Conservation (phyloP, 129 eudicot genomes). For the Lactuca saligna region DNA sequence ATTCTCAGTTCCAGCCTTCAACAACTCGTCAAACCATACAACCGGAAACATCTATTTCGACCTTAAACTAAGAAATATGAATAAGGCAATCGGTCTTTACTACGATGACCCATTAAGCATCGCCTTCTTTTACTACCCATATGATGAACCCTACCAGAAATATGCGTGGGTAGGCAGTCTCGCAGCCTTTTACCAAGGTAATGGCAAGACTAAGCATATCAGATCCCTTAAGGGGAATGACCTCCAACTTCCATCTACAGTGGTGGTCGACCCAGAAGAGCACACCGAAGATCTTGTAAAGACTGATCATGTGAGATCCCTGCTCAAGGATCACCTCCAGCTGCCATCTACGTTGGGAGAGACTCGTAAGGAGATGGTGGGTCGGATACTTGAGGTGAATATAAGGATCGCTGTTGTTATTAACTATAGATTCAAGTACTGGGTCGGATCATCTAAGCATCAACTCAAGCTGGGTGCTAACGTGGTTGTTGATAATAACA, state of each 20-base stretch:
- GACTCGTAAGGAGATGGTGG: too few relatives aligned
- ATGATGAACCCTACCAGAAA: conserved; percentile 11
- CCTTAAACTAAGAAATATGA: conserved; percentile 19
- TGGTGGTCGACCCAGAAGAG: neutral
- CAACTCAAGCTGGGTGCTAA: too few relatives aligned
- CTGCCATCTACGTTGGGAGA: too few relatives aligned
- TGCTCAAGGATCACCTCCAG: too few relatives aligned
- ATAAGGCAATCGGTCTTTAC: conserved; percentile 14
- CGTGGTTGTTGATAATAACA: too few relatives aligned
- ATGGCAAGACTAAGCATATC: conserved; percentile 16
- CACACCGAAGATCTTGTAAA: too few relatives aligned
- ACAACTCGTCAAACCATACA: neutral
- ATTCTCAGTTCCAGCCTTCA: conserved; percentile 16
- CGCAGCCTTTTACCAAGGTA: conserved; percentile 10
- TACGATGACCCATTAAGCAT: conserved; percentile 16
- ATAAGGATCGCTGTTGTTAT: too few relatives aligned
- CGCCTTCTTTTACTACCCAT: neutral
- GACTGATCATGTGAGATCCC: too few relatives aligned
- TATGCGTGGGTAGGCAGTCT: conserved; percentile 4
- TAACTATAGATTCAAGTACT: too few relatives aligned
- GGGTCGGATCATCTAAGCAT: too few relatives aligned
- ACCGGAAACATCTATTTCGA: conserved; percentile 5
- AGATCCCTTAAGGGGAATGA: neutral
- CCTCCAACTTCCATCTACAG: neutral
- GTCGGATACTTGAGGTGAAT: too few relatives aligned